Conservation (phyloP, 2,329 filamentous ascomycete species). For the Geosmithia putterillii region DNA sequence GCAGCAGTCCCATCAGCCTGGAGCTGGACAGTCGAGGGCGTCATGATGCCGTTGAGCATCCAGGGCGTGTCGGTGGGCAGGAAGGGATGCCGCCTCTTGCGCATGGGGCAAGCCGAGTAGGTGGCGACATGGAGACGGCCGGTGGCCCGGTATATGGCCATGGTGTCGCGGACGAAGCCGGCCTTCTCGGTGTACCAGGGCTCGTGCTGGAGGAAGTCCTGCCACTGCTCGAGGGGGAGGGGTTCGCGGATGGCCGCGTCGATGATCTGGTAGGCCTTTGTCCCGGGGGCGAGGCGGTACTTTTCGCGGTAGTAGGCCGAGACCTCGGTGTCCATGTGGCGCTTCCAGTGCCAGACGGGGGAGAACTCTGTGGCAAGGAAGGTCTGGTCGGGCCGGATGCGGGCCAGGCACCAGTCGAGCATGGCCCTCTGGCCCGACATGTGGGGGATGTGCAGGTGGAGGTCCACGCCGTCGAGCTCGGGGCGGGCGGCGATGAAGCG, state of each 20-base stretch:
- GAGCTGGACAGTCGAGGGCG: background rate
- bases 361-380: background rate
- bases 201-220: background rate
- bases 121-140: background rate
- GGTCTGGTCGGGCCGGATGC: background rate
- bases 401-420: background rate
- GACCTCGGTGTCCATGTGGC: background rate
- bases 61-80: background rate
- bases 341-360: background rate
- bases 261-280: background rate
- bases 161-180: background rate
- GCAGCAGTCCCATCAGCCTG: background rate
- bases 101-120: background rate
- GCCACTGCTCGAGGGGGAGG: background rate
- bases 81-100: background rate
- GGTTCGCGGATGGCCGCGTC: background rate
- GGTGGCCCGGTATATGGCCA: background rate
- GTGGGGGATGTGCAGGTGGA: background rate
- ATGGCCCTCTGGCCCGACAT: background rate
- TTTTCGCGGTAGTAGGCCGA: background rate
- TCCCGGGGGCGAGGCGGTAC: background rate
- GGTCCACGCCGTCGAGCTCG: background rate
- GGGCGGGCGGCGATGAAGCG: background rate
- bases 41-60: background rate
- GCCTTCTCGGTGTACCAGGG: background rate